Evolutionary conservation across 495 filamentous ascomycete genomes (phyloP), one percentile per base, ranked within the genome.

Genomic region (Podospora tetraspora): DNA sequence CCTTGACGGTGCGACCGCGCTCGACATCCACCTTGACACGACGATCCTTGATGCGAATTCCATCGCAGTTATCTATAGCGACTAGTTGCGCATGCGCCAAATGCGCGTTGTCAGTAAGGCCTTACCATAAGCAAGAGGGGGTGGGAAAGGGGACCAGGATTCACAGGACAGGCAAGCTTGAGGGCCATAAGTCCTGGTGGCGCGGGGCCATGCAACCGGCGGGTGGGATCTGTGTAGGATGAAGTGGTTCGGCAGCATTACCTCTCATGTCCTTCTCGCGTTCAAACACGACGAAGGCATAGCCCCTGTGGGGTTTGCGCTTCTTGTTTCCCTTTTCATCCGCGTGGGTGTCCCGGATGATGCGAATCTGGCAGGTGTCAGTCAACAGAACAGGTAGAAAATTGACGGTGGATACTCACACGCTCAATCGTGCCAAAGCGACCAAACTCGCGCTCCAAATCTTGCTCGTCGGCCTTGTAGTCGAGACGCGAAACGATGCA

Each of bases 241-340:
- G 75, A 69, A 76, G 75, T 77, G 75, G 76, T 68, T 76, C 69
- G 74, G 74, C 63, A 65, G 61, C 72, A 80, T 84, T 97, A 97
- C 95, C 94, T 90, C 96, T 97, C 96, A 99, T 97, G 76, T 99
- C 95, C 80, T 94, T 94, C 79, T 98, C 95, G 74, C 92, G 89
- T 80, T 98, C 94, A 78, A 93, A 99, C 61, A 97, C 93, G 72
- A 99, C 90, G 78, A 99, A 99, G 68, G 93, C 95, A 81, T 99
- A 99, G 69, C 95, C 95, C 71, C 88, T 86, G 77, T 95, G 90
- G 59, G 88, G 84, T 79, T 96, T 97, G 77, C 93, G 94, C 64
- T 88, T 87, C 75, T 89, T 89, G 71, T 91, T 93, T 4, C 86
- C 84, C 65, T 89, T 89, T 65, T 90, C 83, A 66, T 88, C 84